Evolutionary conservation across 1,284 basidiomycete species (phyloP), one percentile per base, ranked within the genome.

Genomic region (Thecaphora thlaspeos): DNA sequence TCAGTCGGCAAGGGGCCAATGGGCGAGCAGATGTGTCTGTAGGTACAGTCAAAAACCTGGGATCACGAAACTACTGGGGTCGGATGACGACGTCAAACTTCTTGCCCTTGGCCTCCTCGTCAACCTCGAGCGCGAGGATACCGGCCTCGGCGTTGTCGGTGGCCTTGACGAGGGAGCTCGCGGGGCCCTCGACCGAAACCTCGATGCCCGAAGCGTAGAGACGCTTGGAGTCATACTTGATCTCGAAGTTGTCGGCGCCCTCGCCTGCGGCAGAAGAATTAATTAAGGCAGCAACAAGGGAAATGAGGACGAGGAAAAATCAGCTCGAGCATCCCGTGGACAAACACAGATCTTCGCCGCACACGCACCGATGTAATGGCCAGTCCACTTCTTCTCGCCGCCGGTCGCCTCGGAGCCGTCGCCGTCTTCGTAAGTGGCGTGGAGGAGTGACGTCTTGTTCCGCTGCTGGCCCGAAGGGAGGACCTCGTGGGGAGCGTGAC

Each of bases 361-460:
- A 28, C 26, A 38, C 54, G 39, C 37, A 43, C 48, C 51, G 34
- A 42, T n/a, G 61, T 68, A 74, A 53, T 59, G 61, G 38, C 64
- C 44, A 21, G 61, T 60, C 71, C 71, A 74, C 37, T 34, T 48
- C 46, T 63, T 65, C 21, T 59, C 65, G 39, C 68, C 71, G 4
- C 42, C 43, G 1, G 51, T 55, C 12, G 62, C 65, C 36, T 68
- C 68, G 26, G 59, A 44, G 15, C 68, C 68, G 21, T 72, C 61
- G 22, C 62, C 70, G 37, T 72, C 70, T 14, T 66, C 59, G 53
- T 61, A 74, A 21, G 58, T 52, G 19, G 67, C 58, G 32, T 67
- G 62, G 19, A 57, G 39, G 19, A 64, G 51, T 15, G 57, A 56
- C 22, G 44, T 46, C 26, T 68, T 66, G 9, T 14, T 8, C 1